Conservation (phyloP, 495 filamentous ascomycete genomes). For the Xylaria sp. region DNA sequence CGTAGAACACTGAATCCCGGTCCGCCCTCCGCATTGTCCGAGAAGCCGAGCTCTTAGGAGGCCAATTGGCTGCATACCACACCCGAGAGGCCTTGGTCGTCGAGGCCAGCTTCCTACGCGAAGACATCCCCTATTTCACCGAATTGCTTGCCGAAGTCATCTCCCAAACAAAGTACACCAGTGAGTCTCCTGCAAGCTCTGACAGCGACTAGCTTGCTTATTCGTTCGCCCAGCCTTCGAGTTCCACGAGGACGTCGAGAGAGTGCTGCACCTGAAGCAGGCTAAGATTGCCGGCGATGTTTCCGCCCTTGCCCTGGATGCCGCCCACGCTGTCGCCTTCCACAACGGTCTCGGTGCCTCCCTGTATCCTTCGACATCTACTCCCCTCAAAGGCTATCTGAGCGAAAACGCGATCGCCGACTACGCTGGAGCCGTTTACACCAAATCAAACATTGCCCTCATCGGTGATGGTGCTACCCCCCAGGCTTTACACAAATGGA, state of each 20-base stretch:
- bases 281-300: slow-evolving; percentile 69
- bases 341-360: slow-evolving; percentile 87
- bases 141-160: slow-evolving; percentile 94
- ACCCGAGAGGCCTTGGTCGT: slow-evolving; percentile 91
- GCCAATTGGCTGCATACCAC: slow-evolving; percentile 82
- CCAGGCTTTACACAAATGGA: slow-evolving; percentile 84
- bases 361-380: slow-evolving; percentile 71
- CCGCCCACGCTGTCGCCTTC: slow-evolving; percentile 89
- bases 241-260: slow-evolving; percentile 82
- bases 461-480: slow-evolving; percentile 86
- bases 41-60: slow-evolving; percentile 93
- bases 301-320: slow-evolving; percentile 77
- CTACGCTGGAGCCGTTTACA: slow-evolving; percentile 79
- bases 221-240: slow-evolving; percentile 69
- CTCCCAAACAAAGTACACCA: slow-evolving; percentile 80
- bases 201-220: slow-evolving; percentile 30
- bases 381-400: slow-evolving; percentile 78
- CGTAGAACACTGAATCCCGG: slow-evolving; percentile 82
- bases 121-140: slow-evolving; percentile 96
- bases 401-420: slow-evolving; percentile 70
- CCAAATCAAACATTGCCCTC: slow-evolving; percentile 87
- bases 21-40: slow-evolving; percentile 89
- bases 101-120: slow-evolving; percentile 89
- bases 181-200: slow-evolving; percentile 59
- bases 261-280: slow-evolving; percentile 74